Evolutionary conservation across 129 eudicot genomes (phyloP), one percentile per base, ranked within the genome.

Genomic region (Ambrosia trifida): DNA sequence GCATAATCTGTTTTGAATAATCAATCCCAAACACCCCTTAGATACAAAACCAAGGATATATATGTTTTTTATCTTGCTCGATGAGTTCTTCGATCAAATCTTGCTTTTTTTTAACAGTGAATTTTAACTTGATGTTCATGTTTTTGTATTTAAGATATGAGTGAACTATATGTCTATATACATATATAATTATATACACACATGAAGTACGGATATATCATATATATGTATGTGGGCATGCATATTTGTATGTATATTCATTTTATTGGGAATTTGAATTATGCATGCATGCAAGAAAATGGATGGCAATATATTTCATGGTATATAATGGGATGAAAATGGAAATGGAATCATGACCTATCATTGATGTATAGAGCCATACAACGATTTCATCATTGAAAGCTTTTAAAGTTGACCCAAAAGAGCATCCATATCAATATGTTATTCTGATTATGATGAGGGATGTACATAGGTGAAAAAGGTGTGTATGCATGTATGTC

Each of bases 371-470:
- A 45, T 61, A 43, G 60, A 49, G 47, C 49, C 61, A 49, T 30
- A 30, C 46, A 72, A 30, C 13, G 33, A 19, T 56, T 49, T 77
- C 53, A 38, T 38, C 20, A 81, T 68, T 68, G 46, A n/a, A 47
- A 44, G 43, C 76, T 72, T 65, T 68, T 54, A 77, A 77, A 67
- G 79, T 77, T 72, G 85, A 81, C 79, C 32, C 52, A 51, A 75
- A 82, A 77, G 79, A 49, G 61, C 68, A 68, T 61, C 65, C 43
- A 53, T 57, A 60, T 57, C 63, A 35, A 32, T 30, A 56, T 11
- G 17, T 74, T 65, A 72, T 67, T 82, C 79, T 77, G 72, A 77
- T 70, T 54, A 57, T 57, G 80, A 35, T 72, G 70, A 24, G 70
- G 47, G 75, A 18, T 40, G 40, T 11, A 45, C 72, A 54, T 32